Base-by-base conservation (phyloP, 306 rosid species). In the Myrica gale region DNA sequence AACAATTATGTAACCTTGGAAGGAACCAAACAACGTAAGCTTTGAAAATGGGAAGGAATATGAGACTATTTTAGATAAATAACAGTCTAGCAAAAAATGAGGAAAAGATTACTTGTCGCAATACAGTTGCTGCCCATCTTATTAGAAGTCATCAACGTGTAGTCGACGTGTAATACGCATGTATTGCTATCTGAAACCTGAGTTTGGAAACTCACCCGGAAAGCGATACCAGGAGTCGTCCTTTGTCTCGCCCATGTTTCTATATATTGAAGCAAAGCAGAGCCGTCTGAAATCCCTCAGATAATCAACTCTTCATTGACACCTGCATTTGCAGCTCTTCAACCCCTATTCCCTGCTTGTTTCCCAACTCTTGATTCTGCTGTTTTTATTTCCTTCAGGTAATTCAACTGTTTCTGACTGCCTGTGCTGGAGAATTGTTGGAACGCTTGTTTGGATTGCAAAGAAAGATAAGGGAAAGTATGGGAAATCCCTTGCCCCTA, bases 401-500 rank as follows among this genome's bases (percentile, higher is more conserved):
- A 39, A 51, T 52, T 19, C 46, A 9, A 45, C 41, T 53, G 70
- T 65, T 41, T 46, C n/a, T 66, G 17, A 4, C 72, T 60, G 20
- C 9, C 4, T 10, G 6, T 20, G 41, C 10, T n/a, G 20, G 50
- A 17, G 69, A 42, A 41, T 17, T 41, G 21, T n/a, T 4, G 20
- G 5, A 3, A 19, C 21, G 41, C 70, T 65, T 65, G 70, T 65
- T 65, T 61, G 11, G 48, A 39, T 43, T 65, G 15, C 39, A 17
- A 17, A 60, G 67, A 12, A 60, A 60, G 43, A 60, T 11, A 26
- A 41, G 21, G 65, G 71, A 69, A 17, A 20, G 32, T 67, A 79
- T 76, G 84, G 84, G 67, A 15, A 92, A 89, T 63, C 95, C 97
- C 71, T 76, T 93, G 73, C 84, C 79, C 23, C 85, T 91, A 26